Evolutionary conservation across 768 basidiomycete species (phyloP).

Genomic region (Pulveroboletus ravenelii): DNA sequence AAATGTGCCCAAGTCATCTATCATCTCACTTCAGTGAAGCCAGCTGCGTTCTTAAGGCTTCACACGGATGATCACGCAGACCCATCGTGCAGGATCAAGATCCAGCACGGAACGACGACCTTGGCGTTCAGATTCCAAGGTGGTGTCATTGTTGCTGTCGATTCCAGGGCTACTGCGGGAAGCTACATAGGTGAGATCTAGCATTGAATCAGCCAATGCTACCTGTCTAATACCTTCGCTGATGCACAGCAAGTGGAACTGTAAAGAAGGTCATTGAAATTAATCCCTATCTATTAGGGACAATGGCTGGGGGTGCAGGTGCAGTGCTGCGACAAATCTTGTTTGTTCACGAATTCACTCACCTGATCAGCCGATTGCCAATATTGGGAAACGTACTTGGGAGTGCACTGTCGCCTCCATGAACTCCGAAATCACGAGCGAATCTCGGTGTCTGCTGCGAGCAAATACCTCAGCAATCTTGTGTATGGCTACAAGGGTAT

Average conservation of each 20-base stretch:
- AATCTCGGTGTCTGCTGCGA: conserved; percentile 98
- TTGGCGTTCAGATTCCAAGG: conserved; percentile 95
- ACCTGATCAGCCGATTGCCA: conserved; percentile 77
- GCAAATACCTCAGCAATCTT: conserved; percentile 95
- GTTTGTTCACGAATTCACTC: conserved; percentile 3
- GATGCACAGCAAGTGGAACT: conserved; percentile 76
- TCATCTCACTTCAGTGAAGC: conserved; percentile 45
- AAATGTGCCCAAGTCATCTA: neutral
- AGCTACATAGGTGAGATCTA: conserved; percentile 81
- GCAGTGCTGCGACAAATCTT: conserved; percentile 23
- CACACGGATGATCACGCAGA: conserved; percentile 97
- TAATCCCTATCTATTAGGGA: conserved; percentile 97
- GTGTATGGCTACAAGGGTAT: conserved; percentile 99
- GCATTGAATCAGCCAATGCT: neutral
- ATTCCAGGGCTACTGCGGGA: conserved; percentile 95
- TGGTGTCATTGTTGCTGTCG: conserved; percentile 99
- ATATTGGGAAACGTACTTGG: conserved; percentile 98
- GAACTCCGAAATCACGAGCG: conserved; percentile 95
- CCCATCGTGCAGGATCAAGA: conserved; percentile 93
- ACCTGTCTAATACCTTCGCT: neutral
- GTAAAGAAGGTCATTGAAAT: conserved; percentile 99
- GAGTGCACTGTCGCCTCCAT: conserved; percentile 94
- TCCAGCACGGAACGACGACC: conserved; percentile 97
- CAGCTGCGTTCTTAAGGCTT: conserved; percentile 81
- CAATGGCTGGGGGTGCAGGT: conserved; percentile 99